These are phyloP conservation scores for Sideroxylon spinosum DNA, from an alignment of 179 eudicot species.

Conservation along the genomic window DNA sequence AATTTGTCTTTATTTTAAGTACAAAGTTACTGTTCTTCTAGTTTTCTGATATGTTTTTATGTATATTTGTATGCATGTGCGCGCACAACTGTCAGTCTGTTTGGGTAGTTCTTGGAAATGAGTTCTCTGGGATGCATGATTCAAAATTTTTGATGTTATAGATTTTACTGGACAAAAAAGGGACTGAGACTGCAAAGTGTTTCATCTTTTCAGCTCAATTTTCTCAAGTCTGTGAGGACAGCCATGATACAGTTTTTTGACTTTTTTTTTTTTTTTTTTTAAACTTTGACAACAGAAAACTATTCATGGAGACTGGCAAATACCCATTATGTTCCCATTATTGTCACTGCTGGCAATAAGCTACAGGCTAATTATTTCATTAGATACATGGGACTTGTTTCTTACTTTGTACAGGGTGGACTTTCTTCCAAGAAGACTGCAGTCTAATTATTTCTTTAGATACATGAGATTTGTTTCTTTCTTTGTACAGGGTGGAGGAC, in stretches of 20 bases:
- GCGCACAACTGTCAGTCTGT: too few relatives aligned
- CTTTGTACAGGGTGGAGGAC: constrained; percentile 70
- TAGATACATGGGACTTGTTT: neutral
- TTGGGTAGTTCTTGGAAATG: neutral
- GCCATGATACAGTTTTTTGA: neutral
- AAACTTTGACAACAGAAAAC: neutral
- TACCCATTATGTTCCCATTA: neutral
- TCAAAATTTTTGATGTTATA: neutral
- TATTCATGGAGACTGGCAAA: neutral
- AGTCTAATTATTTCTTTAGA: neutral
- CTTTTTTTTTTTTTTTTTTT: neutral
- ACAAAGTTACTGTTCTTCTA: too few relatives aligned
- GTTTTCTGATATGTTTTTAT: too few relatives aligned
- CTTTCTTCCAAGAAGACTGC: constrained; percentile 34
- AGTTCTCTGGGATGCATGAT: neutral
- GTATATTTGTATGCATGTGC: too few relatives aligned
- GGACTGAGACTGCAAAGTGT: neutral
- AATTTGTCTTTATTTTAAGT: too few relatives aligned
- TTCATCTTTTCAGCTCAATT: neutral
- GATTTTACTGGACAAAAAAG: neutral
- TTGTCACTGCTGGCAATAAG: neutral
- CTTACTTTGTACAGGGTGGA: constrained; percentile 55
- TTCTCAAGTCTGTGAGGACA: neutral
- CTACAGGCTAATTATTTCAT: neutral
- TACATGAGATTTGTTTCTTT: neutral